These are phyloP conservation scores for Aspergillus sp. DNA, from an alignment of 2,329 filamentous ascomycete genomes.

Conservation along the genomic window DNA sequence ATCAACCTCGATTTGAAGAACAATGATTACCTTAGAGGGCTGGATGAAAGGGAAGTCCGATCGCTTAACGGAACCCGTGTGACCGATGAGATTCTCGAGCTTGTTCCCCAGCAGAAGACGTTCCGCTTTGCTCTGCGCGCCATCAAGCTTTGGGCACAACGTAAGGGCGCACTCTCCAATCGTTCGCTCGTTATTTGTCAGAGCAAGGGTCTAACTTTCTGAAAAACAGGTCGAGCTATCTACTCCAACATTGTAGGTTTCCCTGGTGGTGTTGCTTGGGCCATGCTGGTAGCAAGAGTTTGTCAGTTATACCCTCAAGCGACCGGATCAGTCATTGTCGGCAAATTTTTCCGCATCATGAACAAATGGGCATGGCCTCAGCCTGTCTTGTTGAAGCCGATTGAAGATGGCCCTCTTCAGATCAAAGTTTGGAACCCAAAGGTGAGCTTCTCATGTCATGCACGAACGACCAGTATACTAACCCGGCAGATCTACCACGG, in stretches of 20 bases:
- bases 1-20: conserved; percentile 72
- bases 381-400: conserved; percentile 83
- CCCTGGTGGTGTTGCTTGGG: conserved; percentile 95
- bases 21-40: conserved; percentile 74
- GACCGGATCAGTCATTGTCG: conserved; percentile 78
- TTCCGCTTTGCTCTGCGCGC: conserved; percentile 86
- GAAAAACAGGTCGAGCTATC: conserved; percentile 63
- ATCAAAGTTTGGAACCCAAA: conserved; percentile 93
- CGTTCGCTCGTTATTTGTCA: neutral
- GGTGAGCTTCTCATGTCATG: conserved; percentile 44
- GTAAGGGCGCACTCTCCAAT: conserved; percentile 26
- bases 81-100: conserved; percentile 81
- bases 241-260: conserved; percentile 97
- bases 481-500: conserved; percentile 65
- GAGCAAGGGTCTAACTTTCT: neutral
- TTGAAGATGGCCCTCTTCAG: conserved; percentile 75
- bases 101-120: conserved; percentile 84
- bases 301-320: conserved; percentile 96
- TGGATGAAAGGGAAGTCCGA: conserved; percentile 81
- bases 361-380: conserved; percentile 89
- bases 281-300: conserved; percentile 91
- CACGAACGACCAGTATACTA: neutral
- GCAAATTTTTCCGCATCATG: conserved; percentile 93
- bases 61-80: conserved; percentile 93
- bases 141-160: conserved; percentile 94